Evolutionary conservation across 495 filamentous ascomycete genomes (phyloP).

Genomic region (Penicillium silybi): DNA sequence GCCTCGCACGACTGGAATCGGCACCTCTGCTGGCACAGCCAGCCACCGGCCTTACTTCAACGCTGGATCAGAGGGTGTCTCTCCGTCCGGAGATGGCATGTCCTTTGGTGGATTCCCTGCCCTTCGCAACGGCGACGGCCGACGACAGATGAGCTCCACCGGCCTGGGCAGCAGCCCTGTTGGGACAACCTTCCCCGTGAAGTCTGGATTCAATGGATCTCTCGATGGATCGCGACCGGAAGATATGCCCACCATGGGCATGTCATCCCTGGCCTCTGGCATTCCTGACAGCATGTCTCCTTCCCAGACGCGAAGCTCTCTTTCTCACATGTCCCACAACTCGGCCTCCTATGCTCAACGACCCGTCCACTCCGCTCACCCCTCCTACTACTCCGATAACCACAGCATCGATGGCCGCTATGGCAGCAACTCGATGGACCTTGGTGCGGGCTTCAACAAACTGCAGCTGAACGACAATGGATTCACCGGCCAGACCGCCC

Average conservation of each 20-base stretch:
- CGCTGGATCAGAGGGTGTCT: conserved; percentile 29
- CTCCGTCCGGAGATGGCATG: conserved; percentile 34
- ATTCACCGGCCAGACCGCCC: conserved; percentile 17
- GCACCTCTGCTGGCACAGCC: conserved; percentile 15
- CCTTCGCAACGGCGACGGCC: conserved; percentile 29
- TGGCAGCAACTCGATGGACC: conserved; percentile 28
- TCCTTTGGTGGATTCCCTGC: conserved; percentile 27
- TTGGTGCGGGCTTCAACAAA: conserved; percentile 30
- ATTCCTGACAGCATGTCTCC: conserved; percentile 30
- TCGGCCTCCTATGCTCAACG: conserved; percentile 37
- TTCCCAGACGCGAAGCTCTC: conserved; percentile 22
- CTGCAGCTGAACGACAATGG: conserved; percentile 34
- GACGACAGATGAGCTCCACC: conserved; percentile 30
- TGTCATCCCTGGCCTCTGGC: conserved; percentile 27
- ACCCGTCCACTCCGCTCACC: conserved; percentile 32
- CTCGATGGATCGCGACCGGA: conserved; percentile 31
- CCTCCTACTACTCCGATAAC: conserved; percentile 41
- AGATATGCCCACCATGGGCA: conserved; percentile 26
- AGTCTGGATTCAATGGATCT: conserved; percentile 26
- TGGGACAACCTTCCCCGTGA: conserved; percentile 26
- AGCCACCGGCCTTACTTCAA: conserved; percentile 35
- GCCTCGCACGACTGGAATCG: conserved; percentile 29
- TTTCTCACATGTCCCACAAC: conserved; percentile 38
- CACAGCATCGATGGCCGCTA: conserved; percentile 34
- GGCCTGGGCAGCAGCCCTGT: conserved; percentile 31